Evolutionary conservation across 1,139 yeast genomes (phyloP).

Genomic region (Torulaspora pretoriensis): DNA sequence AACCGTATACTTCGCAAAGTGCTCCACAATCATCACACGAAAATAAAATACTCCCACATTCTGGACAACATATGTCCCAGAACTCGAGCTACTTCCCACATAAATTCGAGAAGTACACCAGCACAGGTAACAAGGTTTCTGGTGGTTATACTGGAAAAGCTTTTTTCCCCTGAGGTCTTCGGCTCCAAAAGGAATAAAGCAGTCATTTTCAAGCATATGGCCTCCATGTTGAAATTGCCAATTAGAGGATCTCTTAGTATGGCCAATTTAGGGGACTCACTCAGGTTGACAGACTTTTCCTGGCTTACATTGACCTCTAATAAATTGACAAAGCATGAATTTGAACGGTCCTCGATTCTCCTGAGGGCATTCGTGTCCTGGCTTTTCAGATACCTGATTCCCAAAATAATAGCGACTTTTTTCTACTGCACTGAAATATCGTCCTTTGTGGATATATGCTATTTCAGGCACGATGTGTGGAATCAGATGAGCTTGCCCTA

Average conservation of each 20-base stretch:
- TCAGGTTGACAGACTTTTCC: constrained; percentile 41
- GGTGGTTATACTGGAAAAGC: constrained; percentile 41
- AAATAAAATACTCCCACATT: constrained; percentile 18
- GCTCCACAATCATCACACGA: constrained; percentile 16
- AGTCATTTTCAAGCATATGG: constrained; percentile 40
- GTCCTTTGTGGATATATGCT: constrained; percentile 41
- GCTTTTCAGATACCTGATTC: constrained; percentile 50
- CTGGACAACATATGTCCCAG: constrained; percentile 25
- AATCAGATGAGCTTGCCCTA: constrained; percentile 41
- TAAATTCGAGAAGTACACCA: constrained; percentile 15
- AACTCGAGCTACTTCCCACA: constrained; percentile 10
- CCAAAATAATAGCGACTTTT: constrained; percentile 47
- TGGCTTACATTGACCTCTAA: constrained; percentile 42
- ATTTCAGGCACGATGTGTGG: constrained; percentile 65
- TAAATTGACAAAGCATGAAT: constrained; percentile 7
- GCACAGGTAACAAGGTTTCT: constrained; percentile 42
- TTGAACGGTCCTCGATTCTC: constrained; percentile 8
- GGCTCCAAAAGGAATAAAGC: constrained; percentile 53
- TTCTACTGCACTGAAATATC: constrained; percentile 68
- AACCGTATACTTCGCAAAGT: constrained; percentile 12
- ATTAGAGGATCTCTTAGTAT: constrained; percentile 37
- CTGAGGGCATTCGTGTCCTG: constrained; percentile 43
- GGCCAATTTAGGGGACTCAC: constrained; percentile 30
- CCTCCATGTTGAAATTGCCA: constrained; percentile 41
- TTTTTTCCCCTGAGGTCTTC: constrained; percentile 52